Evolutionary conservation across 495 filamentous ascomycete genomes (phyloP).

Genomic region (Aspergillus hancockii): DNA sequence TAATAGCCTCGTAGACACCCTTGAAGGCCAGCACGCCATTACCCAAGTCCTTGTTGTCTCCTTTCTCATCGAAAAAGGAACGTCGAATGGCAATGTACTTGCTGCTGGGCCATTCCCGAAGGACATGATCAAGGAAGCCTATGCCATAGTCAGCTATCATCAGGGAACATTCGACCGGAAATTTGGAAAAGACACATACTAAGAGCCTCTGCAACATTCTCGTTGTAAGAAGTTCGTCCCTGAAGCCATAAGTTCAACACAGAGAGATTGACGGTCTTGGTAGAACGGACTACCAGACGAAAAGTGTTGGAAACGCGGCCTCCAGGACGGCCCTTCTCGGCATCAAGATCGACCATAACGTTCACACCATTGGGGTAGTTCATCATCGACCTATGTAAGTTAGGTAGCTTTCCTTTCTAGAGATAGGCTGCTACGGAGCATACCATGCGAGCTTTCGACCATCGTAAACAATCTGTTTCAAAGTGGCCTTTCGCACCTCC

Average conservation of each 20-base stretch:
- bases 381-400: slow-evolving; percentile 36
- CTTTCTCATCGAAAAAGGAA: slow-evolving; percentile 63
- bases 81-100: slow-evolving; percentile 69
- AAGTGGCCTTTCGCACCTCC: slow-evolving; percentile 49
- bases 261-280: slow-evolving; percentile 61
- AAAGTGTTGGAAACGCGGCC: slow-evolving; percentile 48
- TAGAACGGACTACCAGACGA: slow-evolving; percentile 57
- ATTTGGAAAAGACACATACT: slow-evolving; percentile 47
- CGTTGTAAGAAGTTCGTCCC: slow-evolving; percentile 57
- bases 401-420: neutral
- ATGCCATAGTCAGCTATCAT: slow-evolving; percentile 20
- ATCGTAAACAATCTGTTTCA: slow-evolving; percentile 73
- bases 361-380: slow-evolving; percentile 41
- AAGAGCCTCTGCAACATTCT: slow-evolving; percentile 70
- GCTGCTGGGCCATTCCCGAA: slow-evolving; percentile 73
- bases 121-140: slow-evolving; percentile 84
- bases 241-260: slow-evolving; percentile 66
- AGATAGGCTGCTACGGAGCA: slow-evolving; percentile 20
- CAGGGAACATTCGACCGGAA: neutral
- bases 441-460: slow-evolving; percentile 78
- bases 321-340: slow-evolving; percentile 44
- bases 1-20: slow-evolving; percentile 80
- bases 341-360: slow-evolving; percentile 66
- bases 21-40: slow-evolving; percentile 75
- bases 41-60: slow-evolving; percentile 43